A percentile compares a stretch with the other conserved stretches of the same genome.
Conservation (phyloP, 768 basidiomycete genomes). For the Suillus sp. region DNA sequence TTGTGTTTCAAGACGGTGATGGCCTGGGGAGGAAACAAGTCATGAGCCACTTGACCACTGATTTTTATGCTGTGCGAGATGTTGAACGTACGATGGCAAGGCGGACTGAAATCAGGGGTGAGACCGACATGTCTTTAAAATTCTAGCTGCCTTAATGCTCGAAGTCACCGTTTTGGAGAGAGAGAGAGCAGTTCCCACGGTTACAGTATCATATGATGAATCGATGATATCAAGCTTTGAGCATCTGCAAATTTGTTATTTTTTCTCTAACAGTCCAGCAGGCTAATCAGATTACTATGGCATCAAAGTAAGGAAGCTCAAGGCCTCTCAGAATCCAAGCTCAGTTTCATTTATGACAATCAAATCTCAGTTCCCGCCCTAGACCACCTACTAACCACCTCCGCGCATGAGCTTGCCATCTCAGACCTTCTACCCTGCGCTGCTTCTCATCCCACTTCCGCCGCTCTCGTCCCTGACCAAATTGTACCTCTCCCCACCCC, state of each 20-base stretch:
- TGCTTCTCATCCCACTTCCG: not conserved
- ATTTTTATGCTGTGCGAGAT: not conserved
- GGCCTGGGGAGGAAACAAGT: constrained; percentile 17
- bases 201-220: too few relatives aligned
- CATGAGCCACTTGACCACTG: not conserved
- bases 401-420: not conserved
- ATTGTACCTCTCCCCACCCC: not conserved
- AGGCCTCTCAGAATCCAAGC: too few relatives aligned
- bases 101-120: not conserved
- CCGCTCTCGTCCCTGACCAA: not conserved
- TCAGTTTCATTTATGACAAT: too few relatives aligned
- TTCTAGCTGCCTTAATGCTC: too few relatives aligned
- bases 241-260: too few relatives aligned
- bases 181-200: too few relatives aligned
- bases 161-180: too few relatives aligned
- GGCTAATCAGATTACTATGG: too few relatives aligned
- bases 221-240: too few relatives aligned
- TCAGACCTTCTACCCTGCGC: not conserved
- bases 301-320: too few relatives aligned
- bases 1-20: constrained; percentile 28
- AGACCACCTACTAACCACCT: not conserved
- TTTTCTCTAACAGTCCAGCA: too few relatives aligned
- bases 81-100: constrained; percentile 4
- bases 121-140: not conserved
- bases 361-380: not conserved